A percentile compares a stretch with the other conserved stretches of the same genome.
Conservation (phyloP, 371 early-diverging fungal genomes). For the Mucor irregularis region DNA sequence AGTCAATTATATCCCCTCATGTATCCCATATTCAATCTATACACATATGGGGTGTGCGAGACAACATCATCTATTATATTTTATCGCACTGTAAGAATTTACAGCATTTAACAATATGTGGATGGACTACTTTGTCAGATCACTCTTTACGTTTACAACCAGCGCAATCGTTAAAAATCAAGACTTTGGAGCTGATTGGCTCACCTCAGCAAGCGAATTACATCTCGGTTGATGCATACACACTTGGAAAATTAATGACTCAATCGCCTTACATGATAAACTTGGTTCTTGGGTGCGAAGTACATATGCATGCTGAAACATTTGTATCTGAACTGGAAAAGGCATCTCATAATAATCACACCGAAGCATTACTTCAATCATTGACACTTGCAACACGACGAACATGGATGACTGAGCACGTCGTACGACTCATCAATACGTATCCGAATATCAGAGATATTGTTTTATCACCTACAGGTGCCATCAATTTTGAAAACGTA, state of each 20-base stretch:
- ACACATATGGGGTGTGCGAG: constrained; percentile 29
- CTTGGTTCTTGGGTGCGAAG: constrained; percentile 22
- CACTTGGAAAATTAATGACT: constrained; percentile 23
- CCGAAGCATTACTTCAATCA: background rate
- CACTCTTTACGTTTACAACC: constrained; percentile 24
- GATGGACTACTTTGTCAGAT: constrained; percentile 40
- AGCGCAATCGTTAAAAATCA: constrained; percentile 13
- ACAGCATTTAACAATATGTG: constrained; percentile 22
- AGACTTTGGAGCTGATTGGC: constrained; percentile 20
- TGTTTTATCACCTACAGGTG: constrained; percentile 6
- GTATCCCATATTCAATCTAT: constrained; percentile 25
- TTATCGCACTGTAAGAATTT: constrained; percentile 28
- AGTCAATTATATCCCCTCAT: constrained; percentile 23
- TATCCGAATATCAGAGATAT: constrained; percentile 14
- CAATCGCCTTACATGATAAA: constrained; percentile 25
- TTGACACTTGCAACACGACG: constrained; percentile 16
- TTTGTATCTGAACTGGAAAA: constrained; percentile 25
- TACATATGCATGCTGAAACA: constrained; percentile 35
- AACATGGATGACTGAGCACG: constrained; percentile 23
- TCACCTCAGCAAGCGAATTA: constrained; percentile 18
- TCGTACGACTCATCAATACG: constrained; percentile 6
- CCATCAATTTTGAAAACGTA: background rate
- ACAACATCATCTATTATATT: constrained; percentile 30
- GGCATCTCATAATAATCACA: background rate
- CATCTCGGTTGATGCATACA: constrained; percentile 32